These are phyloP conservation scores for Populus nigra DNA, from an alignment of 345 rosid species.

Conservation along the genomic window DNA sequence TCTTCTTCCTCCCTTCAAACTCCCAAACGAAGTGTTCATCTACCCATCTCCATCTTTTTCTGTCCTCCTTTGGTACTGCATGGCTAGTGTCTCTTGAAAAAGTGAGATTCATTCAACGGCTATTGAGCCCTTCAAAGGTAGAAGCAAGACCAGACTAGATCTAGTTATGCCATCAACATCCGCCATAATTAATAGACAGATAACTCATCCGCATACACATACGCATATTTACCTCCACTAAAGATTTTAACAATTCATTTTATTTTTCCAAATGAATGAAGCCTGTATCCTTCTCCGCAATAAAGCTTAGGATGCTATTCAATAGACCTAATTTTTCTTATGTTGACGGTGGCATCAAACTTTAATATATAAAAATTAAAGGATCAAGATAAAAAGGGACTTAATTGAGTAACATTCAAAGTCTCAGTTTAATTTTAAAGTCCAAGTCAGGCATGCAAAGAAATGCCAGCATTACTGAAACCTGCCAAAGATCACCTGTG, in stretches of 20 bases:
- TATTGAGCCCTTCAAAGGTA: neutral
- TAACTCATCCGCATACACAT: neutral
- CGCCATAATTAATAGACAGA: neutral
- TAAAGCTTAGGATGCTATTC: neutral
- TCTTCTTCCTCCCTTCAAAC: constrained; percentile 1
- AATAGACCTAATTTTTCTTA: neutral
- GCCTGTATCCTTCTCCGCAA: neutral
- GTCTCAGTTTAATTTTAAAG: constrained; percentile 3
- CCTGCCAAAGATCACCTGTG: constrained; percentile 58
- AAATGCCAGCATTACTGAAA: constrained; percentile 4
- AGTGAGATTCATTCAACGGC: no score
- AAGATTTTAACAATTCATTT: neutral
- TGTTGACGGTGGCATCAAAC: neutral
- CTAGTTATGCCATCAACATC: neutral
- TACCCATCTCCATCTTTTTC: neutral
- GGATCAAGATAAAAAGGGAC: neutral
- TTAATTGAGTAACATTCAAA: neutral
- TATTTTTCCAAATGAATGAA: neutral
- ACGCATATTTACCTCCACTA: neutral
- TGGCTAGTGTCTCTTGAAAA: no score
- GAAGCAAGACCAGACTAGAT: neutral
- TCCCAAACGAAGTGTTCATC: neutral
- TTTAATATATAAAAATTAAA: neutral
- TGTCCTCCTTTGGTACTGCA: neutral
- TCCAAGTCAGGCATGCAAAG: neutral